phyloP scores from a whole-genome alignment of 192 early-diverging fungal genomes.

The Podila epigama region DNA sequence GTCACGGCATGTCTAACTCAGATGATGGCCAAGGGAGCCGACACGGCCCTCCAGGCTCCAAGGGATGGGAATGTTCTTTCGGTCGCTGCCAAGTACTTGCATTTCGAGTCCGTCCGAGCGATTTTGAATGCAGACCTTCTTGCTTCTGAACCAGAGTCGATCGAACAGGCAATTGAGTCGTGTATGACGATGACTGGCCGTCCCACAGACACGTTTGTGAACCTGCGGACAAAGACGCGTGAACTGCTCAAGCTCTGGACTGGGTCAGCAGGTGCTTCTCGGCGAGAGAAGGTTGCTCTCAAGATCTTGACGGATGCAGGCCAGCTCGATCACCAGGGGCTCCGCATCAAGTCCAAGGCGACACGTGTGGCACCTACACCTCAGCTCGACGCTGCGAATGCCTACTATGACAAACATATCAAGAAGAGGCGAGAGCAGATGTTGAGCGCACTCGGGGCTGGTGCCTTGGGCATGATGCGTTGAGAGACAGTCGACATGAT shows the following conservation, averaged over 20 bases:
- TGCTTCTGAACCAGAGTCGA: slow-evolving; percentile 43
- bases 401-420: slow-evolving; percentile 30
- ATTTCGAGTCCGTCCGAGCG: slow-evolving; percentile 29
- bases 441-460: slow-evolving; percentile 4
- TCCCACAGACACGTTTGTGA: slow-evolving; percentile 44
- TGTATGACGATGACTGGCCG: slow-evolving; percentile 51
- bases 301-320: slow-evolving; percentile 33
- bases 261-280: slow-evolving; percentile 20
- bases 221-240: slow-evolving; percentile 40
- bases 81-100: slow-evolving; percentile 44
- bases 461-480: slow-evolving; percentile 6
- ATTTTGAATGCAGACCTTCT: slow-evolving; percentile 23
- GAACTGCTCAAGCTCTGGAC: slow-evolving; percentile 47
- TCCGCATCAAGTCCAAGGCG: slow-evolving; percentile 21
- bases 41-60: slow-evolving; percentile 22
- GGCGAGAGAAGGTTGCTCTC: slow-evolving; percentile 30
- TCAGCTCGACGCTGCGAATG: slow-evolving; percentile 27
- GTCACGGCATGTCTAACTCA: slow-evolving; percentile 48
- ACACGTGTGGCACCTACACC: slow-evolving; percentile 5
- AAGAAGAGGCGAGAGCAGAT: slow-evolving; percentile 39
- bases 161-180: slow-evolving; percentile 32
- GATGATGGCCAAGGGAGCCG: slow-evolving; percentile 38
- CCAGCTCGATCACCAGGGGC: slow-evolving; percentile 15
- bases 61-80: slow-evolving; percentile 42
- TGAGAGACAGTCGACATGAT: background rate